Evolutionary conservation across 495 filamentous ascomycete genomes (phyloP).

Genomic region (Ramalina intermedia): DNA sequence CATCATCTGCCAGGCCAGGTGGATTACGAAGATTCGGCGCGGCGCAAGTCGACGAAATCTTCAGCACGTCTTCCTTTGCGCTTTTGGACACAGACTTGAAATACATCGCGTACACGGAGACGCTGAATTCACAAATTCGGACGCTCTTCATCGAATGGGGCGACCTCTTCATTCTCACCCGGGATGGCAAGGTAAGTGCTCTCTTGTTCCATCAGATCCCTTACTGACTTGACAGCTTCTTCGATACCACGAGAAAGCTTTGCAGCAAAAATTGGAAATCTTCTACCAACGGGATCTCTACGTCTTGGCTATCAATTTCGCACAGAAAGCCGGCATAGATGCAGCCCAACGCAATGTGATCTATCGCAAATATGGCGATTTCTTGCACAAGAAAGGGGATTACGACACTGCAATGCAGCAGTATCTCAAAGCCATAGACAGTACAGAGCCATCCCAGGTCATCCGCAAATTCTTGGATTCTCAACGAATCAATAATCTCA

Average conservation of each 20-base stretch:
- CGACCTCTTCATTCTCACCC: conserved; percentile 71
- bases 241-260: conserved; percentile 80
- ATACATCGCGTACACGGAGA: conserved; percentile 80
- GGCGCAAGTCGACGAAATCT: conserved; percentile 52
- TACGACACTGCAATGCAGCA: conserved; percentile 98
- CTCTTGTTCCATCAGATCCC: conserved; percentile 3
- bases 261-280: conserved; percentile 85
- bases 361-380: conserved; percentile 86
- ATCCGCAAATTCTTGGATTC: conserved; percentile 94
- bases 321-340: conserved; percentile 74
- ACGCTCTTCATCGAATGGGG: conserved; percentile 79
- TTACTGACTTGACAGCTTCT: conserved; percentile 41
- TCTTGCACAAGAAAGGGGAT: conserved; percentile 84
- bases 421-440: conserved; percentile 90
- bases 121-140: conserved; percentile 63
- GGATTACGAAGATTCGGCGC: conserved; percentile 50
- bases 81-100: conserved; percentile 81
- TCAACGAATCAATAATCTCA: conserved; percentile 90
- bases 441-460: conserved; percentile 85
- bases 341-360: conserved; percentile 74
- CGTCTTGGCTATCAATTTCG: conserved; percentile 79
- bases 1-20: conserved; percentile 32
- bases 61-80: conserved; percentile 74
- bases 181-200: conserved; percentile 67
- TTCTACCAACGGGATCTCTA: conserved; percentile 90